Conservation (phyloP, 352 stramenopile genomes). For the Globisporangium uncinulatum region DNA sequence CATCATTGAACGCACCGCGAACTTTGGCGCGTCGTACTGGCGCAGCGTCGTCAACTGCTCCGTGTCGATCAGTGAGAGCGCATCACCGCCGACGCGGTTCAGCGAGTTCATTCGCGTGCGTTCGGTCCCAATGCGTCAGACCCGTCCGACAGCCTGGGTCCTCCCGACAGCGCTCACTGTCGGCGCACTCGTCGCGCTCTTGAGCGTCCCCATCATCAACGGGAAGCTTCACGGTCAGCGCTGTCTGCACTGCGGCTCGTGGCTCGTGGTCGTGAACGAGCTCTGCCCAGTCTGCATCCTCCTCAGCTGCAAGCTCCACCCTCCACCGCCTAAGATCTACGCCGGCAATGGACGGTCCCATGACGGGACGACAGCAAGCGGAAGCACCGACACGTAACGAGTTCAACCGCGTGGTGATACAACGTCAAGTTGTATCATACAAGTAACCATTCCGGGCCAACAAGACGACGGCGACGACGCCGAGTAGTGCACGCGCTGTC, state of each 20-base stretch:
- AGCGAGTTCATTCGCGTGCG: slow-evolving; percentile 54
- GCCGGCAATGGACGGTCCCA: slow-evolving; percentile 32
- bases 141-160: slow-evolving; percentile 29
- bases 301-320: slow-evolving; percentile 46
- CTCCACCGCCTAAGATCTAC: slow-evolving; percentile 53
- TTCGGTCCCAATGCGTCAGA: slow-evolving; percentile 31
- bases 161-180: slow-evolving; percentile 15
- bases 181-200: slow-evolving; percentile 11
- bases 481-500: background rate
- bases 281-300: slow-evolving; percentile 51
- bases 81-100: slow-evolving; percentile 30
- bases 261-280: slow-evolving; percentile 42
- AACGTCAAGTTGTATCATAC: no score
- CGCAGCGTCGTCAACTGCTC: slow-evolving; percentile 64
- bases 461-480: background rate
- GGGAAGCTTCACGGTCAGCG: slow-evolving; percentile 35
- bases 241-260: slow-evolving; percentile 66
- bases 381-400: slow-evolving; percentile 1
- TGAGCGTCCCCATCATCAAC: slow-evolving; percentile 52
- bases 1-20: slow-evolving; percentile 41
- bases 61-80: slow-evolving; percentile 43
- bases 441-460: no score
- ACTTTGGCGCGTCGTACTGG: slow-evolving; percentile 55
- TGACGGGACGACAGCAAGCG: slow-evolving; percentile 12
- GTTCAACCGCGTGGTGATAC: background rate